These are phyloP conservation scores for Boletus rex-veris DNA, from an alignment of 768 basidiomycete genomes.

Conservation along the genomic window DNA sequence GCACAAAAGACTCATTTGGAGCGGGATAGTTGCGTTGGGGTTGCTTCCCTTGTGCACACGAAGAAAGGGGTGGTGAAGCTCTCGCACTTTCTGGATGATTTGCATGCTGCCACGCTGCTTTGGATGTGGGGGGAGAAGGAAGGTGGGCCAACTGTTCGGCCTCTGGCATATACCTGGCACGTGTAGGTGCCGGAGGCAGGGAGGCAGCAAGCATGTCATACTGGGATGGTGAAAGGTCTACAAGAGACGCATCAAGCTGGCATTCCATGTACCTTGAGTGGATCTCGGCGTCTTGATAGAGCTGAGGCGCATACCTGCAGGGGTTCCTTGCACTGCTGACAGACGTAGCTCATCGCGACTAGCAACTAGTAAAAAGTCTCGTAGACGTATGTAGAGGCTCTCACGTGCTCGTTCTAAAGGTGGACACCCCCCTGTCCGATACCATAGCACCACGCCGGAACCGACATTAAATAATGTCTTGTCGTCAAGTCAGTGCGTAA, in stretches of 20 bases:
- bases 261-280: conserved; percentile 8
- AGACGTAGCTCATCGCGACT: conserved; percentile 48
- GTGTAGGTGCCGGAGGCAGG: conserved; percentile 53
- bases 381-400: no score
- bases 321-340: conserved; percentile 91
- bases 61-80: conserved; percentile 41
- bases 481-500: no score
- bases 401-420: not conserved
- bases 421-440: no score
- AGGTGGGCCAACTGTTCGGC: conserved; percentile 45
- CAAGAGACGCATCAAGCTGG: conserved; percentile 87
- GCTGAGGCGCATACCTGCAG: conserved; percentile 54
- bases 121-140: conserved; percentile 48
- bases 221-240: conserved; percentile 80
- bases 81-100: conserved; percentile 37
- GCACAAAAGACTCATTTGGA: conserved; percentile 88
- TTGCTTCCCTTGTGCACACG: conserved; percentile 60
- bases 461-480: no score
- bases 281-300: not conserved
- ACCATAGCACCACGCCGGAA: no score
- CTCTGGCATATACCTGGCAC: conserved; percentile 37
- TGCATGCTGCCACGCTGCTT: conserved; percentile 62
- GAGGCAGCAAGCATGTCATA: conserved; percentile 81
- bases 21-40: conserved; percentile 49
- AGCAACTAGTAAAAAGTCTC: no score